Evolutionary conservation across 2,329 filamentous ascomycete genomes (phyloP), one percentile per base, ranked within the genome.

Genomic region (Xylaria polymorpha): DNA sequence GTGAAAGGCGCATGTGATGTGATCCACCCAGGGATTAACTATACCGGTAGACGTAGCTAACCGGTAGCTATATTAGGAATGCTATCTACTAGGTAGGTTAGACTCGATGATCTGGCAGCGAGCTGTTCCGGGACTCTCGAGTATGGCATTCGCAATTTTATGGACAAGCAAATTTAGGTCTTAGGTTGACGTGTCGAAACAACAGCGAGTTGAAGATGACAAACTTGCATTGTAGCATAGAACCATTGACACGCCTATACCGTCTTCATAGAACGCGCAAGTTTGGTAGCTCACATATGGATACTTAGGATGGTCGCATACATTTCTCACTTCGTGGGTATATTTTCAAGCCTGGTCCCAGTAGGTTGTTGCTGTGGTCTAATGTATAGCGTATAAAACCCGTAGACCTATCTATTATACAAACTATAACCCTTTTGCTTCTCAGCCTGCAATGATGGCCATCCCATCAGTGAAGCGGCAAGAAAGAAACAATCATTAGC

Each of bases 1-100:
- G 67, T 69, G 67, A 69, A 69, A 66, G 57, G 22, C 32, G 32
- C 46, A 60, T 35, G 66, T 61, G 44, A 60, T 35, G 66, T 61
- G 66, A 69, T 67, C 67, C 67, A 60, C 67, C 48, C 43, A 46
- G 43, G 66, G 56, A 46, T 51, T 12, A 25, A 20, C 15, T 43
- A 32, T 22, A 43, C 22, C 55, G 25, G 3, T 56, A 56, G 32
- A 7, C 5, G 15, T 44, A 44, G 43, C 7, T 20, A 46, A 41
- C 37, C 12, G 37, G 43, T 20, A 44, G 43, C 43, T 44, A 44
- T 44, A 44, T 44, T 44, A 20, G 18, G 43, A 44, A 50, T 50
- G 18, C n/a, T 25, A 50, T 25, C n/a, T 25, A 25, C 14, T 50
- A 37, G 35, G 35, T 50, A 37, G 35, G 35, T 12, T 37, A 37